Evolutionary conservation across 1,139 yeast genomes (phyloP).

Genomic region (Groenewaldozyma sp.): DNA sequence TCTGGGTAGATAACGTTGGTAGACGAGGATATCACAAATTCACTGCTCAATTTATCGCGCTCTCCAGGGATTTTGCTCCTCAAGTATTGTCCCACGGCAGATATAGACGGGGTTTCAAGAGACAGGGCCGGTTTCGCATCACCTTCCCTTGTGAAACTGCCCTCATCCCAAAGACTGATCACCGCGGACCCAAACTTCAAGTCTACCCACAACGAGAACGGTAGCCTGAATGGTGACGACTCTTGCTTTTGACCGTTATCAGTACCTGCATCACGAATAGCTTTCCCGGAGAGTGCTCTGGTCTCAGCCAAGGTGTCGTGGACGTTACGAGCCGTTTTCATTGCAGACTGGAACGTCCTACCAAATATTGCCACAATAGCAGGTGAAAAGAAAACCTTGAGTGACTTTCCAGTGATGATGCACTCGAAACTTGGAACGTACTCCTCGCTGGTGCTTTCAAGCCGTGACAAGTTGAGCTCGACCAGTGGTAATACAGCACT

Average conservation of each 20-base stretch:
- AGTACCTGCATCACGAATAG: neutral
- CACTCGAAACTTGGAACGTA: constrained; percentile 7
- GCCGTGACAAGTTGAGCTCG: constrained; percentile 9
- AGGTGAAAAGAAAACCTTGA: constrained; percentile 25
- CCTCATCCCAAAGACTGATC: constrained; percentile 22
- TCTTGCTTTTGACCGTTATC: constrained; percentile 1
- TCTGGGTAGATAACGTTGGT: constrained; percentile 59
- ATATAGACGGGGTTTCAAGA: constrained; percentile 71
- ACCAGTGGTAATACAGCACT: constrained; percentile 28
- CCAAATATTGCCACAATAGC: constrained; percentile 22
- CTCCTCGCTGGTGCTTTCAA: constrained; percentile 9
- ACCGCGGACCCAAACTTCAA: constrained; percentile 23
- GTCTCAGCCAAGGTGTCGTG: neutral
- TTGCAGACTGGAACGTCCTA: constrained; percentile 11
- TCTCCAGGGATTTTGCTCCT: constrained; percentile 19
- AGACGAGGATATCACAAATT: constrained; percentile 60
- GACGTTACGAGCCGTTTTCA: neutral
- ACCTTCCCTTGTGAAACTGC: constrained; percentile 10
- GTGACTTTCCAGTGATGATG: constrained; percentile 25
- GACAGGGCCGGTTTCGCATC: constrained; percentile 42
- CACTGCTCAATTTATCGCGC: constrained; percentile 43
- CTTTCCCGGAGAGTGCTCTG: neutral
- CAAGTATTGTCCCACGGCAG: constrained; percentile 41
- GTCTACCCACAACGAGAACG: constrained; percentile 18
- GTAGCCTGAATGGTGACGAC: constrained; percentile 20